Conservation (phyloP, 1,284 basidiomycete genomes). For the Boletus mariae region DNA sequence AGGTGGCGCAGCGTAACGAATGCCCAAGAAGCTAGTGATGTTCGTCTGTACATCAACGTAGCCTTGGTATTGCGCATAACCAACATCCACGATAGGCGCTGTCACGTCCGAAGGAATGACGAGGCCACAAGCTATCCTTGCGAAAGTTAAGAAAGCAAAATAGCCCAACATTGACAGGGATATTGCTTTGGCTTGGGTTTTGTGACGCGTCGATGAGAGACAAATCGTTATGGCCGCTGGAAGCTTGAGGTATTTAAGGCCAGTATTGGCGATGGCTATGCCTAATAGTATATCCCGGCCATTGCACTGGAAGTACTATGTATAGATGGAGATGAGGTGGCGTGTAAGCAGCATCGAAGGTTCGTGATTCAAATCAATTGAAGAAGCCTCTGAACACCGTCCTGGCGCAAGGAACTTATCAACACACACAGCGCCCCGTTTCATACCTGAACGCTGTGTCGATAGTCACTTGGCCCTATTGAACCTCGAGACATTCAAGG, state of each 20-base stretch:
- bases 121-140: neutral
- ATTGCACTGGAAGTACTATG: neutral
- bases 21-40: slow-evolving; percentile 11
- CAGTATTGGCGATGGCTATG: neutral
- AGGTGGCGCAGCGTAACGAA: slow-evolving; percentile 20
- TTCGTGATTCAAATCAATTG: too few relatives aligned
- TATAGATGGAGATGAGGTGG: neutral
- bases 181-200: neutral
- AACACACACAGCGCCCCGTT: too few relatives aligned
- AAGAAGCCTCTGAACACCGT: too few relatives aligned
- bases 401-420: too few relatives aligned
- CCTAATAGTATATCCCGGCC: neutral
- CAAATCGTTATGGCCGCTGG: neutral
- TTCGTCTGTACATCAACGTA: slow-evolving; percentile 9
- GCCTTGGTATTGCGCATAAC: slow-evolving; percentile 18
- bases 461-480: too few relatives aligned
- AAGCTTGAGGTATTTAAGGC: neutral
- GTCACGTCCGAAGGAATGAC: neutral
- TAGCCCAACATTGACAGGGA: neutral
- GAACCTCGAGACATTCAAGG: too few relatives aligned
- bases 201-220: neutral
- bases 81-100: slow-evolving; percentile 10
- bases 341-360: neutral
- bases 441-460: too few relatives aligned
- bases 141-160: neutral